Base-by-base conservation (phyloP, 371 early-diverging fungal species). In the Syncephalastrum monosporum region DNA sequence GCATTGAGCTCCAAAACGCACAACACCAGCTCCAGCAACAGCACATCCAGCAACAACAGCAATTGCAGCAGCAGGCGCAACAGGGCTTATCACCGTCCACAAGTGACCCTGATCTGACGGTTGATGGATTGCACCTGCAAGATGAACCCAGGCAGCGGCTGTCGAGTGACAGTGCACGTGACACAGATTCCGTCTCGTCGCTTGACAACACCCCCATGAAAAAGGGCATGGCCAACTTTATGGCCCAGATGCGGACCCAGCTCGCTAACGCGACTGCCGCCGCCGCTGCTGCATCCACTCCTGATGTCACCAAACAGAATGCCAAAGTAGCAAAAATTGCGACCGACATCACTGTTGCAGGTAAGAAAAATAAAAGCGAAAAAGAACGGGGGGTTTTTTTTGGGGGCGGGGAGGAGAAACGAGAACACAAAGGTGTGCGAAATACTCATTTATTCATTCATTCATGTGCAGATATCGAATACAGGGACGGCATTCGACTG, bases 271-370 rank as follows among this genome's bases (percentile, higher is more conserved):
- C 68, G n/a, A 64, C 71, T n/a, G 73, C 67, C 7, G 66, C 69
- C 8, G 65, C 63, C 6, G 55, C 59, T 19, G 62, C 59, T n/a
- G 54, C 42, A 25, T 12, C 42, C 25, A 55, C 66, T 7, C 44
- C 60, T 12, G 79, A 78, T 53, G 60, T 71, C 14, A 60, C 68
- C 1, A 75, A 74, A 47, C 74, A 72, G 24, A 70, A 64, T 23
- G 64, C 69, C 16, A 63, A 71, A 49, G 55, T 71, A 14, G 77
- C 71, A 42, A 80, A 77, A 63, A 48, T 76, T 42, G 79, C 73
- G 53, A 79, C 79, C 14, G 85, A 84, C 43, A 78, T 84, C 50
- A 57, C 65, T 24, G 81, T 81, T 42, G 68, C 82, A 59, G 85
- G 85, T 81, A 78, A 53, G 52, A 33, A 41, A 46, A 45, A 3